phyloP scores from a whole-genome alignment of 805 yeast species.

The Metschnikowia aberdeeniae region DNA sequence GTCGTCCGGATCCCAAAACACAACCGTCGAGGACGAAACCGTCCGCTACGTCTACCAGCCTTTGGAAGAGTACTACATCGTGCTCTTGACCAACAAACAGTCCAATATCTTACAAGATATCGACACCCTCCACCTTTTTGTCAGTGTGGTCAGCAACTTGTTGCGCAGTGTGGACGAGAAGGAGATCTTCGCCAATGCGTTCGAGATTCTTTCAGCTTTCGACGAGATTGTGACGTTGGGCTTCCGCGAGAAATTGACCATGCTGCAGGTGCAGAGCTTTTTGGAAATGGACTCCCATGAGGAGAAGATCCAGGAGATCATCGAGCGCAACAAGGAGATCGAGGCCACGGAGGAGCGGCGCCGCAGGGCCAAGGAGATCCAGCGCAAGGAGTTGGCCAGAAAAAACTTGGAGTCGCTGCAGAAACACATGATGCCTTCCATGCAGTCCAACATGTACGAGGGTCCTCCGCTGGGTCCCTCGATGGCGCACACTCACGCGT shows the following conservation, averaged over 20 bases:
- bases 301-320: conserved; percentile 96
- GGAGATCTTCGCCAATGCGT: conserved; percentile 79
- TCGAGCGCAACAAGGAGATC: conserved; percentile 91
- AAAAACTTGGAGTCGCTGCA: conserved; percentile 48
- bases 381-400: conserved; percentile 68
- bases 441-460: conserved; percentile 11
- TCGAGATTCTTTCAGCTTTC: conserved; percentile 85
- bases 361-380: conserved; percentile 88
- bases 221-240: conserved; percentile 92
- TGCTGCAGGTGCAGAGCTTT: conserved; percentile 80
- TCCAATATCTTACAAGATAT: conserved; percentile 93
- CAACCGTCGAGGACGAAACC: conserved; percentile 87
- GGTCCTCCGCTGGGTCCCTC: conserved; percentile 16
- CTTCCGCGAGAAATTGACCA: conserved; percentile 78
- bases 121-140: conserved; percentile 81
- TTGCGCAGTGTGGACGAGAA: conserved; percentile 72
- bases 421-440: conserved; percentile 15
- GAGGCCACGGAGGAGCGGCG: conserved; percentile 97
- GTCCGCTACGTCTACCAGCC: conserved; percentile 96
- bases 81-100: conserved; percentile 83
- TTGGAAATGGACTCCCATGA: conserved; percentile 98
- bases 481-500: conserved; percentile 7
- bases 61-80: conserved; percentile 87
- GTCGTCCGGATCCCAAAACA: conserved; percentile 72
- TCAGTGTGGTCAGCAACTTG: conserved; percentile 73